A percentile compares a stretch with the other conserved stretches of the same genome.
These are phyloP conservation scores for Coniochaeta pulveracea DNA, from an alignment of 2,329 filamentous ascomycete species.

Conservation along the genomic window DNA sequence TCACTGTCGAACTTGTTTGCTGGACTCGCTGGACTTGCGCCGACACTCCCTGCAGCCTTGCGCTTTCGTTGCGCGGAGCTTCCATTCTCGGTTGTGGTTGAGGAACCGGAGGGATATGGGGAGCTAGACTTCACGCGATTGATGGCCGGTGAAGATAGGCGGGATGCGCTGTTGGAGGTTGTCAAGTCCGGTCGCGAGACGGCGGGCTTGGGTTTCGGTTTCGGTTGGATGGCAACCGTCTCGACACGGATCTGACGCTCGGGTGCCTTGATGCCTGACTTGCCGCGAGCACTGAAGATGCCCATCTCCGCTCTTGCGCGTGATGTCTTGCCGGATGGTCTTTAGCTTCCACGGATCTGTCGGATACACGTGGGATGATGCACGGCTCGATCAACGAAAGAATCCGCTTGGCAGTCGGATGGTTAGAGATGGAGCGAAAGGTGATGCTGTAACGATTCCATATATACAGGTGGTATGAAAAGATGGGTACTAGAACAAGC, in stretches of 20 bases:
- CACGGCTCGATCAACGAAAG: background rate
- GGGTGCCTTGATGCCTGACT: too few species aligned
- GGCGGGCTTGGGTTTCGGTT: background rate
- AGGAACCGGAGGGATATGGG: background rate
- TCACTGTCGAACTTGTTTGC: slow-evolving; percentile 36
- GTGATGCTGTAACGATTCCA: background rate
- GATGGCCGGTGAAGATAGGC: background rate
- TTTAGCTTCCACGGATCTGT: too few species aligned
- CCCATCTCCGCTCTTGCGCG: too few species aligned
- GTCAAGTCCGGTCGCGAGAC: background rate
- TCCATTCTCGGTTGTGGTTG: background rate
- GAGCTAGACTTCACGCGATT: background rate
- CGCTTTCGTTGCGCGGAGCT: slow-evolving; percentile 24
- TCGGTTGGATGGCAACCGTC: background rate
- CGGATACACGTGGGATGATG: too few species aligned
- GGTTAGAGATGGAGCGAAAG: background rate
- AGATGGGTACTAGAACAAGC: background rate
- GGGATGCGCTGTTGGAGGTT: background rate
- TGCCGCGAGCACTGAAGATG: too few species aligned
- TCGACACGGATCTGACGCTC: too few species aligned
- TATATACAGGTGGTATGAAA: background rate
- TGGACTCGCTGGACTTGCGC: slow-evolving; percentile 31
- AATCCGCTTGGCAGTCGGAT: background rate
- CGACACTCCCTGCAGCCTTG: slow-evolving; percentile 23
- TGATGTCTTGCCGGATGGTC: too few species aligned